Conservation (phyloP, 2,329 filamentous ascomycete species). For the Thielaviopsis populi region DNA sequence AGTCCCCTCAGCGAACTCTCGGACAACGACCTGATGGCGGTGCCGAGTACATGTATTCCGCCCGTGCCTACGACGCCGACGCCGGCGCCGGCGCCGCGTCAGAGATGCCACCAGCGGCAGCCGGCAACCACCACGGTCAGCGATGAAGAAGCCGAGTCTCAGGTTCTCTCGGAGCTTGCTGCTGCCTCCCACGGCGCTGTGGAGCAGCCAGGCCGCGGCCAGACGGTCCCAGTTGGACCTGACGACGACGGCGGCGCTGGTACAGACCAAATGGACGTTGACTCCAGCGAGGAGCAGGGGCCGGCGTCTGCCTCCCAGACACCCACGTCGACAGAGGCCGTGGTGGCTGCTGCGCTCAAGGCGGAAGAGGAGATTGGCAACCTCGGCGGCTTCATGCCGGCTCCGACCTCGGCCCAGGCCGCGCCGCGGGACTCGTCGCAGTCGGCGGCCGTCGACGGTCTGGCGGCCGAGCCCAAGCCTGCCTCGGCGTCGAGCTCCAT, state of each 20-base stretch:
- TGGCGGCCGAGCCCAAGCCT: neutral
- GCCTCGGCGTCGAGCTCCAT: slow-evolving; percentile 19
- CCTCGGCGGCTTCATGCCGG: neutral
- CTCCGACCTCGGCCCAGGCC: neutral
- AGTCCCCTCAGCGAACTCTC: slow-evolving; percentile 14
- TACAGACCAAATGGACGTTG: neutral
- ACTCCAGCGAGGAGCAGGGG: neutral
- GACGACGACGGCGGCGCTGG: no score
- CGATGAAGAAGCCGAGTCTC: slow-evolving; percentile 24
- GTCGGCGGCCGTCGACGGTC: neutral
- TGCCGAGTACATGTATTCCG: neutral
- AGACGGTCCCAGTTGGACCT: neutral
- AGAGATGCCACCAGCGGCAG: neutral
- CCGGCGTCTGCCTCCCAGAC: neutral
- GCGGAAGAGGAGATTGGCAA: neutral
- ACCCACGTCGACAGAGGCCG: neutral
- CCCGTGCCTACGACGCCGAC: neutral
- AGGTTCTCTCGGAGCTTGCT: slow-evolving; percentile 28
- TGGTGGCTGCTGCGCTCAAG: neutral
- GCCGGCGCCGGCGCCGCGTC: no score
- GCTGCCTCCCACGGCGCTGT: slow-evolving; percentile 23
- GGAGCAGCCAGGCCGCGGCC: no score
- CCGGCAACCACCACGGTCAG: neutral
- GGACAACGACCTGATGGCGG: neutral
- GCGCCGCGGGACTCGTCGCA: neutral